Percentiles rank a stretch among this genome's conserved stretches.
Evolutionary conservation across 768 basidiomycete species (phyloP).

Genomic region (Psilocybe cubensis): DNA sequence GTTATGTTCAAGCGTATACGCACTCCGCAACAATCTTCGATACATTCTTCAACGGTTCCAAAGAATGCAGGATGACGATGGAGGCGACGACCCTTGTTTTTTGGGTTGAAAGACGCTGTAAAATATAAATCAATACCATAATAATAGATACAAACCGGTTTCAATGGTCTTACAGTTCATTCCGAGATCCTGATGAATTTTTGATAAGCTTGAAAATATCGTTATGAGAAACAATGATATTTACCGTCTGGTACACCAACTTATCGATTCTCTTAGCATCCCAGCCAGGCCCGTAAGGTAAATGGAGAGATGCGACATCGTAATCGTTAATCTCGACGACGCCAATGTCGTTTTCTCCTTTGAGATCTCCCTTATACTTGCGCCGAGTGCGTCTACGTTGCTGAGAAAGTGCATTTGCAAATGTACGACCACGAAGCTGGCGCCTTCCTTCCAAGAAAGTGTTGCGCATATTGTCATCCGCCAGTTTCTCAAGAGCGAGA

Average conservation of each 20-base stretch:
- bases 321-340: constrained; percentile 61
- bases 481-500: constrained; percentile 63
- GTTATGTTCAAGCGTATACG: background rate
- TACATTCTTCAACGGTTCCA: constrained; percentile 56
- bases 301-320: constrained; percentile 56
- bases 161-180: constrained; percentile 55
- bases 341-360: constrained; percentile 40
- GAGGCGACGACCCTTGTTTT: constrained; percentile 59
- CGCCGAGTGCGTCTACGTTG: constrained; percentile 36
- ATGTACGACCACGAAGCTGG: constrained; percentile 46
- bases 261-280: constrained; percentile 59
- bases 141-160: background rate
- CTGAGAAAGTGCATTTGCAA: constrained; percentile 35
- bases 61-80: constrained; percentile 71
- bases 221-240: too few relatives aligned
- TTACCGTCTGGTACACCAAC: constrained; percentile 38
- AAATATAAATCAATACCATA: background rate
- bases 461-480: constrained; percentile 43
- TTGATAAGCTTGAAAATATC: background rate
- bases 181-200: constrained; percentile 48
- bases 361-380: constrained; percentile 60
- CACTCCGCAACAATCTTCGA: constrained; percentile 69
- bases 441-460: constrained; percentile 51
- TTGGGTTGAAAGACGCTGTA: constrained; percentile 62
- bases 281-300: constrained; percentile 68